phyloP scores from a whole-genome alignment of 208 protist genomes.

The Lotmaria passim region DNA sequence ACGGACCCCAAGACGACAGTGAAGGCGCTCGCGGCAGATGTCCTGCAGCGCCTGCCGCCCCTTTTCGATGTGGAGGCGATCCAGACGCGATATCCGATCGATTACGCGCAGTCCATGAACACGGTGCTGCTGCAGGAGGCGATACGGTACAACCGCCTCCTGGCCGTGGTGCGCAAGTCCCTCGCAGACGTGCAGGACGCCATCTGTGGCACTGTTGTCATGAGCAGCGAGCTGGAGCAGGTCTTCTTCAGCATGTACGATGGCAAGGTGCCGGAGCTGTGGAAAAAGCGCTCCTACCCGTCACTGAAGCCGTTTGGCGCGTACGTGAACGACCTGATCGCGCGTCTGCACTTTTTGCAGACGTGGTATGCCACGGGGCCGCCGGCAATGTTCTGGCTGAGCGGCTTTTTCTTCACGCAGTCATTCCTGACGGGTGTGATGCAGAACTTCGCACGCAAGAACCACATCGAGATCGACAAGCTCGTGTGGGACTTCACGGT shows the following conservation, averaged over 20 bases:
- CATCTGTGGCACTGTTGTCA: slow-evolving; percentile 96
- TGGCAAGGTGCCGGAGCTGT: slow-evolving; percentile 91
- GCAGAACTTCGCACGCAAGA: slow-evolving; percentile 97
- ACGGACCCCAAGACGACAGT: slow-evolving; percentile 89
- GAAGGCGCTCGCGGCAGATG: slow-evolving; percentile 84
- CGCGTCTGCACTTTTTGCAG: slow-evolving; percentile 92
- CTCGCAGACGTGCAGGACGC: slow-evolving; percentile 96
- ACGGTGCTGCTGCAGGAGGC: slow-evolving; percentile 94
- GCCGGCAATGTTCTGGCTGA: slow-evolving; percentile 95
- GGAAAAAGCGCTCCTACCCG: slow-evolving; percentile 94
- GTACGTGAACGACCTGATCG: slow-evolving; percentile 96
- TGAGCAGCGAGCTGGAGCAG: slow-evolving; percentile 96
- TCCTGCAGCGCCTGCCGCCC: slow-evolving; percentile 84
- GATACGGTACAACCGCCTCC: slow-evolving; percentile 94
- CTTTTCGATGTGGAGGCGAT: slow-evolving; percentile 94
- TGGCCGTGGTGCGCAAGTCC: slow-evolving; percentile 89
- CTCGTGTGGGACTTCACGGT: slow-evolving; percentile 95
- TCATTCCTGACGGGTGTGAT: slow-evolving; percentile 96
- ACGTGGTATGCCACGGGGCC: slow-evolving; percentile 84
- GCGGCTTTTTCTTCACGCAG: slow-evolving; percentile 98
- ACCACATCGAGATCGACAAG: slow-evolving; percentile 96
- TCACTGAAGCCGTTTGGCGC: slow-evolving; percentile 96
- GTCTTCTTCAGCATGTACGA: slow-evolving; percentile 95
- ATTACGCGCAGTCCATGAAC: slow-evolving; percentile 96
- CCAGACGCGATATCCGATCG: slow-evolving; percentile 82